A percentile compares a stretch with the other conserved stretches of the same genome.
phyloP scores from a whole-genome alignment of 768 basidiomycete species.

The Tylopilus sp. region DNA sequence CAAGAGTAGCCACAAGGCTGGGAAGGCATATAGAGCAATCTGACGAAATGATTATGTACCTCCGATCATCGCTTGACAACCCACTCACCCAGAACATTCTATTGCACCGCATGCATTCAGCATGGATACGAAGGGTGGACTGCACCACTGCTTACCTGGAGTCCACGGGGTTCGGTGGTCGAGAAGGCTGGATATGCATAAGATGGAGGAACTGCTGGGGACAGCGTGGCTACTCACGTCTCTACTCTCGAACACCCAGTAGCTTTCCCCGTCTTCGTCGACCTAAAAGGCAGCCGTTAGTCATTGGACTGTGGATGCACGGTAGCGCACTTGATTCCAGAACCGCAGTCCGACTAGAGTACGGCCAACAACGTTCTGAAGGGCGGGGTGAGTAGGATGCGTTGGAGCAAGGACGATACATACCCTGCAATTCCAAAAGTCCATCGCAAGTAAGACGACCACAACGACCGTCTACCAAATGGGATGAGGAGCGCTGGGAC shows the following conservation, averaged over 20 bases:
- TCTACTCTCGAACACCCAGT: conserved; percentile 97
- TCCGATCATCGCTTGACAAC: conserved; percentile 12
- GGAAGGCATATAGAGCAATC: conserved; percentile 89
- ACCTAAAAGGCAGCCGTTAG: conserved; percentile 47
- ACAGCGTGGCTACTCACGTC: conserved; percentile 57
- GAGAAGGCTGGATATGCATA: conserved; percentile 59
- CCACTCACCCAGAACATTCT: conserved; percentile 90
- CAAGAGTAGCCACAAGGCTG: conserved; percentile 81
- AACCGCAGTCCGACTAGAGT: conserved; percentile 93
- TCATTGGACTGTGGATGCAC: neutral
- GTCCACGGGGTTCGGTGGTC: conserved; percentile 85
- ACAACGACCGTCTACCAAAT: conserved; percentile 73
- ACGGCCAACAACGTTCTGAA: conserved; percentile 88
- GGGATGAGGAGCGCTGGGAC: neutral
- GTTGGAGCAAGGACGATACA: conserved; percentile 15
- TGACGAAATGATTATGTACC: conserved; percentile 29
- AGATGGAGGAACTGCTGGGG: conserved; percentile 6
- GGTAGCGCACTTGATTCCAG: conserved; percentile 80
- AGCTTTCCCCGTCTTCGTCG: conserved; percentile 92
- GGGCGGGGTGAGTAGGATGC: conserved; percentile 2
- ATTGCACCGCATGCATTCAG: conserved; percentile 6
- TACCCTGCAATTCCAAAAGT: conserved; percentile 98
- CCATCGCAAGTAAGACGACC: conserved; percentile 91
- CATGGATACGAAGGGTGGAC: neutral
- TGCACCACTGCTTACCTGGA: conserved; percentile 56